Base-by-base conservation (phyloP, 2,329 filamentous ascomycete species). In the Gnomoniopsis smithogilvyi region DNA sequence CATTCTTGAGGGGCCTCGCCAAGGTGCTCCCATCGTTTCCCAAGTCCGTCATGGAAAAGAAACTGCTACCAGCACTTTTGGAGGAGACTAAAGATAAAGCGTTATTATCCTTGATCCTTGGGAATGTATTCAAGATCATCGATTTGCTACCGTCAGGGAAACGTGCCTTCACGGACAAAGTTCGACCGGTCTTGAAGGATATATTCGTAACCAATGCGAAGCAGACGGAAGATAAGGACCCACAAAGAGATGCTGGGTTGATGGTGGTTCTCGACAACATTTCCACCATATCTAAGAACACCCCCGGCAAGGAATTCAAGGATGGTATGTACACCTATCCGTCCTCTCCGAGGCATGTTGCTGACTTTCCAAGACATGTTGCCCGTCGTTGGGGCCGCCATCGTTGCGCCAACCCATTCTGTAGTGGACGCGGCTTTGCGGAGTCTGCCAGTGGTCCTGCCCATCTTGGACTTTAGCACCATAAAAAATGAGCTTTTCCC, bases 401-500 rank as follows among this genome's bases (percentile, higher is more conserved):
- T 99, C 56, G 92, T 96, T 67, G 96, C 92, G 11, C 84, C 91
- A 0, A 97, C 93, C 0, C 95, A 96, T 65, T 89, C 90, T 1
- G 80, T 99, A 17, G 90, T 97, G 0, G 95, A 98, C 73, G 89
- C 90, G 3, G 88, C 92, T 2, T 79, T 99, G 15, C 84, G 89
- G 52, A 90, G 88, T 30, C 76, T 99, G 6, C 88, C 92, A 2
- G 80, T 85, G 1, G 84, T 97, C n/a, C 77, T 98, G 6, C 91
- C 92, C 0, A 86, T 95, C 2, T 85, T 99, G 8, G 95, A 99
- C 73, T 98, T 97, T 66, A 96, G 89, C 65, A 98, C 94, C 0
- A 93, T 97, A 67, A 99, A 98, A 74, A 95, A 96, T 67, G 94
- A 98, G 63, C 82, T 99, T 1, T 99, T 99, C 72, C 95, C 95